phyloP scores from a whole-genome alignment of 176 grass and related monocot species.

The Carex scoparia region DNA sequence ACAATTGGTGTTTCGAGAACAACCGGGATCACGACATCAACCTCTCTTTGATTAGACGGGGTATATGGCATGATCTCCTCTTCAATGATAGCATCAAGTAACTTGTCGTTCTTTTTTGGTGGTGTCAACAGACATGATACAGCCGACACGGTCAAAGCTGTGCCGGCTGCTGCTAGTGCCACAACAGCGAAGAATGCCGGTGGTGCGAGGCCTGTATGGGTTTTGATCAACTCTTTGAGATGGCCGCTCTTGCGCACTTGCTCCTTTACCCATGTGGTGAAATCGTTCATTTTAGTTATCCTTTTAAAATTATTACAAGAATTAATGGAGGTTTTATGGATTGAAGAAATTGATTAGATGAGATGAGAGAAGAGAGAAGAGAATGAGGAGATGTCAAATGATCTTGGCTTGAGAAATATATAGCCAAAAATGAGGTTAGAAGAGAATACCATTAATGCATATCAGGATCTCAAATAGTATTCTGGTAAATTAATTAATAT shows the following conservation, averaged over 20 bases:
- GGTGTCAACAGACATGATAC: constrained; percentile 2
- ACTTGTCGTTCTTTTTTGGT: neutral
- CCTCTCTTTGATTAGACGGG: neutral
- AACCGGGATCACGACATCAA: neutral
- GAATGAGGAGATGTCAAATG: neutral
- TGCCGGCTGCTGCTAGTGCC: neutral
- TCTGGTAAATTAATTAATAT: neutral
- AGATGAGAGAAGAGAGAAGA: neutral
- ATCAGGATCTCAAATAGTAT: neutral
- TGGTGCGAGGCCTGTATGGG: constrained; percentile 13
- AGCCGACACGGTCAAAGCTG: neutral
- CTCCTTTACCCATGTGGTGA: constrained; percentile 12
- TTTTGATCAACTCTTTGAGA: constrained; percentile 14
- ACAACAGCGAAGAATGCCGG: neutral
- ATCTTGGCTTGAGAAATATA: constrained; percentile 21
- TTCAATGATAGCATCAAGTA: neutral
- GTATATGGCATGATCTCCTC: constrained; percentile 3
- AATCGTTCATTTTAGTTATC: constrained; percentile 16
- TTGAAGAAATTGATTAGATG: neutral
- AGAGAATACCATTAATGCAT: neutral
- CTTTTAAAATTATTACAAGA: neutral
- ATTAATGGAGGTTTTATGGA: neutral
- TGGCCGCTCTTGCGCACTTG: neutral
- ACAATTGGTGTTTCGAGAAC: neutral
- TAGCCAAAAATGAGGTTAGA: constrained; percentile 15